Conservation (phyloP, 176 grass and related monocot species). For the Areca catechu region DNA sequence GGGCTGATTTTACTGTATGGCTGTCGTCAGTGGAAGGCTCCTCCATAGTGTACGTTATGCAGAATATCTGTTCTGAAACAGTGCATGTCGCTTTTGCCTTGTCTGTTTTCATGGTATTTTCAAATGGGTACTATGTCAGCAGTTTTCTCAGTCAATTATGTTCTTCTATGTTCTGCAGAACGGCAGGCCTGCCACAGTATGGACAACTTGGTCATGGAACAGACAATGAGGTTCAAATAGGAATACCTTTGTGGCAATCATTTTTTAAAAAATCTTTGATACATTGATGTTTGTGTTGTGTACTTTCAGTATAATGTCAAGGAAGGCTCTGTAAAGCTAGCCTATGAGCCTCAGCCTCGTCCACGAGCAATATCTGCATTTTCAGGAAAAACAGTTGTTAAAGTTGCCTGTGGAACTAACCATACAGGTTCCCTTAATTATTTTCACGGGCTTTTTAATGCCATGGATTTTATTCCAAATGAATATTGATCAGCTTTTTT, state of each 20-base stretch:
- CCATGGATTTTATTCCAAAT: no score
- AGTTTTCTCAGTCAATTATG: conserved; percentile 16
- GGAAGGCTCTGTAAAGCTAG: conserved; percentile 78
- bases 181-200: conserved; percentile 86
- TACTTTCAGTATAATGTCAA: conserved; percentile 84
- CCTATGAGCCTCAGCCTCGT: conserved; percentile 79
- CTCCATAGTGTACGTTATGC: conserved; percentile 77
- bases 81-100: no score
- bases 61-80: conserved; percentile 1
- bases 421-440: conserved; percentile 64
- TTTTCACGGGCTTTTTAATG: no score
- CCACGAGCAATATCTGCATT: conserved; percentile 66
- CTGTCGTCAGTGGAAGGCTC: conserved; percentile 79
- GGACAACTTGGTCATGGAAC: conserved; percentile 98
- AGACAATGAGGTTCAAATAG: conserved; percentile 66
- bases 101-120: no score
- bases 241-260: background rate
- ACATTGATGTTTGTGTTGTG: conserved; percentile 20
- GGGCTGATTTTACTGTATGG: conserved; percentile 95
- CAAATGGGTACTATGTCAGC: no score
- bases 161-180: conserved; percentile 53
- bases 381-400: conserved; percentile 78
- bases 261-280: conserved; percentile 4
- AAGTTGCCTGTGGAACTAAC: conserved; percentile 95
- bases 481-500: conserved; percentile 3